Evolutionary conservation across 179 eudicot genomes (phyloP).

Genomic region (Monotropa hypopitys): DNA sequence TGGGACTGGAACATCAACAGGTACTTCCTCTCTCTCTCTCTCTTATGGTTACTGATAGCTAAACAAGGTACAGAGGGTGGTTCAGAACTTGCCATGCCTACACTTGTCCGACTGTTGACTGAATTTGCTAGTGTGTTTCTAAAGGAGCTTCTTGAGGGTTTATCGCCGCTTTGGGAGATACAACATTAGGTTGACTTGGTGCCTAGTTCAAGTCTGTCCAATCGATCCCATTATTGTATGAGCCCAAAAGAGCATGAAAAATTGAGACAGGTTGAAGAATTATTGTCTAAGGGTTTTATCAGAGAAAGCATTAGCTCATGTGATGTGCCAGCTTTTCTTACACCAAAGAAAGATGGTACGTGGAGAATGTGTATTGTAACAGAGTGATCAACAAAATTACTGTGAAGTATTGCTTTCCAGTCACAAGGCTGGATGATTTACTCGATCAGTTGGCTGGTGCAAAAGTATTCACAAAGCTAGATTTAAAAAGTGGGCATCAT

Average conservation of each 20-base stretch:
- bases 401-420: neutral
- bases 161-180: neutral
- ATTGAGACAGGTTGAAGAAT: neutral
- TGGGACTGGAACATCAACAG: too few species aligned
- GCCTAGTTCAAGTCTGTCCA: neutral
- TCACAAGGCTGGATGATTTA: neutral
- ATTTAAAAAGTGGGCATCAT: neutral
- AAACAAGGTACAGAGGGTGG: too few species aligned
- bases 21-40: too few species aligned
- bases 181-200: neutral
- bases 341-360: neutral
- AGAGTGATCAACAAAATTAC: neutral
- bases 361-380: neutral
- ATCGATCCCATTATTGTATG: neutral
- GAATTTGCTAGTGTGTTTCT: neutral
- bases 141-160: neutral
- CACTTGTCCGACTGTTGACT: neutral
- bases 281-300: neutral
- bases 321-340: neutral
- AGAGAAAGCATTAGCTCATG: neutral
- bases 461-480: neutral
- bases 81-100: too few species aligned
- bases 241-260: neutral
- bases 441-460: neutral
- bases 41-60: too few species aligned